phyloP scores from a whole-genome alignment of 2,329 filamentous ascomycete genomes.

The Nemania bipapillata region DNA sequence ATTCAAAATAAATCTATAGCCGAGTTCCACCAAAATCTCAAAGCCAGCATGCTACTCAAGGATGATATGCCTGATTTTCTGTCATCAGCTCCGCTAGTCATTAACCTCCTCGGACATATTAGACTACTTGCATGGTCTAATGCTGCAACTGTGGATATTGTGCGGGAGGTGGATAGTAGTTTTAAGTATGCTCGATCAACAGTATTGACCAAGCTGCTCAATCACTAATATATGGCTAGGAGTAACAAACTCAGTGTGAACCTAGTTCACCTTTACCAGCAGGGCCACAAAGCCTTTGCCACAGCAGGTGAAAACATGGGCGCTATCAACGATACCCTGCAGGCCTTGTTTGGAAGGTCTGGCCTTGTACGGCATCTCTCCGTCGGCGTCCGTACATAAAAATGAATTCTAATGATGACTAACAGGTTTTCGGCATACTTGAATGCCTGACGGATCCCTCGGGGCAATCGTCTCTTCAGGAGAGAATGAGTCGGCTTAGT shows the following conservation, averaged over 20 bases:
- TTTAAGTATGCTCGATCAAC: background rate
- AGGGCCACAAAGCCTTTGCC: background rate
- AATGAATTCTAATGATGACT: background rate
- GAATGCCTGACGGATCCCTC: background rate
- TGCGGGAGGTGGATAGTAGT: background rate
- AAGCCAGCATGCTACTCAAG: background rate
- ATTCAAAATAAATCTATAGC: background rate
- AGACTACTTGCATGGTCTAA: background rate
- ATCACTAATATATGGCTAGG: background rate
- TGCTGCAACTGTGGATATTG: background rate
- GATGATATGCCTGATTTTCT: background rate
- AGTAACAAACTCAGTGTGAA: background rate
- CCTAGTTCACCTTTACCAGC: background rate
- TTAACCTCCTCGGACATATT: background rate
- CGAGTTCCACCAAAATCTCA: background rate
- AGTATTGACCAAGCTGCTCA: background rate
- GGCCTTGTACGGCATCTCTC: background rate
- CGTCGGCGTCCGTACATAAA: background rate
- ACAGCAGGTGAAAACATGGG: background rate
- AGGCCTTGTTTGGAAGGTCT: background rate
- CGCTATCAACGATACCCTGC: background rate
- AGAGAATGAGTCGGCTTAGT: background rate
- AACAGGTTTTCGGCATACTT: background rate
- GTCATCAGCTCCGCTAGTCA: background rate
- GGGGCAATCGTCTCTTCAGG: background rate